A percentile compares a stretch with the other conserved stretches of the same genome.
Conservation (phyloP, 1,284 basidiomycete genomes). For the Phellinidium pouzarii region DNA sequence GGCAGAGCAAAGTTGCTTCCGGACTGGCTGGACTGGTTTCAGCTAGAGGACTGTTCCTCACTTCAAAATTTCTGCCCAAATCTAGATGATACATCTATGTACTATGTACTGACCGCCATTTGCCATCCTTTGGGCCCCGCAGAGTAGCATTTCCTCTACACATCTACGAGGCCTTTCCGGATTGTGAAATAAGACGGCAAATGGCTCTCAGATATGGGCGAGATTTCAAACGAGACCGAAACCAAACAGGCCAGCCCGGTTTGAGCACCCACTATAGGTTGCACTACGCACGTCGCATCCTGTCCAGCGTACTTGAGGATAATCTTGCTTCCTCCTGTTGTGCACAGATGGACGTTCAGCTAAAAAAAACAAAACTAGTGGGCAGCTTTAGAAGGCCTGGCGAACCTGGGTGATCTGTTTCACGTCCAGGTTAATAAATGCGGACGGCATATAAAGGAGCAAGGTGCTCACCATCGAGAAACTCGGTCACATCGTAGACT, state of each 20-base stretch:
- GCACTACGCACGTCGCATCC: constrained; percentile 55
- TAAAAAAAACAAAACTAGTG: background rate
- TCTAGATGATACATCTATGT: too few relatives aligned
- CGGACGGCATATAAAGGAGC: background rate
- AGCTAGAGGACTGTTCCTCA: too few relatives aligned
- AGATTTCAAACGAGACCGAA: background rate
- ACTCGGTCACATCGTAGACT: constrained; percentile 75
- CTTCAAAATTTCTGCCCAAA: too few relatives aligned
- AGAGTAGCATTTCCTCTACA: too few relatives aligned
- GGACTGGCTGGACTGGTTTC: too few relatives aligned
- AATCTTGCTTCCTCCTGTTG: constrained; percentile 50
- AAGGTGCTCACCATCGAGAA: constrained; percentile 46
- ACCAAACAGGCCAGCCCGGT: background rate
- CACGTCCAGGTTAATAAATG: background rate
- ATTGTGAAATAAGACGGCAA: background rate
- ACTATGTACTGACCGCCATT: too few relatives aligned
- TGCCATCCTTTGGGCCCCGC: too few relatives aligned
- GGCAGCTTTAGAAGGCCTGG: background rate
- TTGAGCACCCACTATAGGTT: background rate
- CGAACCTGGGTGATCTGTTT: constrained; percentile 60
- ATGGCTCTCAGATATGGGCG: background rate
- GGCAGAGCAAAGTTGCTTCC: too few relatives aligned
- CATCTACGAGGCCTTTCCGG: too few relatives aligned
- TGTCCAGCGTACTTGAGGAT: constrained; percentile 70
- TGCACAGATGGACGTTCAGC: constrained; percentile 22